Conservation (phyloP, 1,284 basidiomycete species). For the Boletus holoroseus region DNA sequence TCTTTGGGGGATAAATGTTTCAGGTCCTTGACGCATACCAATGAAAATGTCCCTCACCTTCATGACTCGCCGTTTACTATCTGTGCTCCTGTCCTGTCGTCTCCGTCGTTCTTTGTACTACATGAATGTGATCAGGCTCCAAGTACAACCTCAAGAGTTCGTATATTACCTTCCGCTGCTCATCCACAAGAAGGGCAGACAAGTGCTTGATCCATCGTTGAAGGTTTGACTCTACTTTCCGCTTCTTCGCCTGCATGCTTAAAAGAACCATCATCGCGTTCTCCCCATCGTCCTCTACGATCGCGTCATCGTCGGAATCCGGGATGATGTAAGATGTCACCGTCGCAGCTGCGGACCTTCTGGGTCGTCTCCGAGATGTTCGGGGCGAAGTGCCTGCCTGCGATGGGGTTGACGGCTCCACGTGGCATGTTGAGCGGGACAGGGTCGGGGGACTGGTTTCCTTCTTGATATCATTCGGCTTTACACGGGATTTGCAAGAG, state of each 20-base stretch:
- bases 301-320: conserved; percentile 66
- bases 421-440: conserved; percentile 14
- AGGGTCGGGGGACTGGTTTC: conserved; percentile 35
- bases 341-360: conserved; percentile 47
- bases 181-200: conserved; percentile 50
- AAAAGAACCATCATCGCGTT: conserved; percentile 33
- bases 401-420: conserved; percentile 10
- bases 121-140: conserved; percentile 9
- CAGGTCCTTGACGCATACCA: neutral
- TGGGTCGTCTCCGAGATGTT: conserved; percentile 47
- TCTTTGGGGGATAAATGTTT: conserved; percentile 37
- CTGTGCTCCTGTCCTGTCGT: conserved; percentile 43
- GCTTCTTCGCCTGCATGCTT: conserved; percentile 35
- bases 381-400: conserved; percentile 21
- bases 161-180: conserved; percentile 55
- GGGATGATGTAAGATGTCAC: conserved; percentile 59
- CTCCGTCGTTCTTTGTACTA: conserved; percentile 62
- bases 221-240: conserved; percentile 47
- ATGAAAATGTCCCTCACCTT: conserved; percentile 44
- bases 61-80: conserved; percentile 44
- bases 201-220: conserved; percentile 66
- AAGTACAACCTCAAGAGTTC: neutral
- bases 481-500: conserved; percentile 22
- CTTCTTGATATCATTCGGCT: conserved; percentile 40
- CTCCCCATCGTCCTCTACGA: conserved; percentile 40